Base-by-base conservation (phyloP, 1,284 basidiomycete species). In the Ustilago curta region DNA sequence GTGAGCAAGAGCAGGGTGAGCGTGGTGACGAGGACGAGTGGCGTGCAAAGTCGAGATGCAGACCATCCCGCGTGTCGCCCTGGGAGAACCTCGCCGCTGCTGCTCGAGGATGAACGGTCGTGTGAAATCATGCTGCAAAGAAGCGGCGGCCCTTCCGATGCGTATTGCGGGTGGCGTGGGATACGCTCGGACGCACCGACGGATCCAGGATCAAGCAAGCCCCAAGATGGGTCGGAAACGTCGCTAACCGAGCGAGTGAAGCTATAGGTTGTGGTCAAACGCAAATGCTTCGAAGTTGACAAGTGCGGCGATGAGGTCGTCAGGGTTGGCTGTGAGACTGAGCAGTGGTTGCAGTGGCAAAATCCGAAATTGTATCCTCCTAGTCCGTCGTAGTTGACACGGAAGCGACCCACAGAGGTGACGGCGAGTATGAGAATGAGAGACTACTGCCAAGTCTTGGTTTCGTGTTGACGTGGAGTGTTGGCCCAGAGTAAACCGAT, bases 41-140 rank as follows among this genome's bases (percentile, higher is more conserved):
- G 35, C 18, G 62, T 49, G 35, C 37, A n/a, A 2, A 68, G 23
- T 42, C 54, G 58, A 61, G 35, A 25, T 12, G 47, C 35, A 43
- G 44, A 27, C 27, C 53, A 39, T 29, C 31, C 23, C 12, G 12
- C 12, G 16, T 12, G n/a, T 27, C 43, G 29, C 35, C 29, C 35
- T 39, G 54, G 58, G 16, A 37, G 35, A 37, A 53, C n/a, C 52
- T 59, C 54, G 48, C 48, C 59, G 19, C 64, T 58, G 40, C 27
- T 50, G 3, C 27, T 27, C 27, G 65, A 68, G 37, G 9, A 44
- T 4, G 44, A 44, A 23, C 66, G 55, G 39, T 51, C 37, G 54
- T 60, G 66, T 7, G 45, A 49, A 27, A 8, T 27, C 59, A 68
- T 68, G 18, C 23, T 39, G 16, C n/a, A 18, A 6, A 35, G 21